Base-by-base conservation (phyloP, 163 green algal genomes). In the Scenedesmus sp. region DNA sequence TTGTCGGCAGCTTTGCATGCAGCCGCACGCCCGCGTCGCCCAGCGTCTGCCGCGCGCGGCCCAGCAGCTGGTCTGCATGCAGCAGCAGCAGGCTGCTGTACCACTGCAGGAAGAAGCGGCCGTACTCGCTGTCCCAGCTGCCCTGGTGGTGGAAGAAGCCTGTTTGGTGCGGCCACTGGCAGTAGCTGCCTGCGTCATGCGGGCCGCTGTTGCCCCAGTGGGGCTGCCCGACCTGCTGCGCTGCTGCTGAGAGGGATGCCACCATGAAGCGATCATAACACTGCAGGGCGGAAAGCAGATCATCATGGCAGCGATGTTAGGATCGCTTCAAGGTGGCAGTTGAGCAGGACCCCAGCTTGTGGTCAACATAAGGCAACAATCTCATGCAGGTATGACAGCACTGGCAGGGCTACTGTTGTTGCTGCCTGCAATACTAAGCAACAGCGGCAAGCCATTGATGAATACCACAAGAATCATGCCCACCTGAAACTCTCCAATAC, bases 181-280 rank as follows among this genome's bases (percentile, higher is more conserved):
- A 97, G 94, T 98, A 98, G 57, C 77, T 73, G 62, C 96, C 96
- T 18, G 95, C 95, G 92, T 98, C 96, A 93, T 98, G 96, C 8
- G 96, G 97, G 4, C 96, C 96, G n/a, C 94, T 93, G 15, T 92
- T 90, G 46, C 96, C 97, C 96, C 95, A 97, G 54, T 95, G 94
- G 10, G 95, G 93, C 93, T 96, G 93, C 9, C 90, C 92, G 10
- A 82, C 85, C 76, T 95, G 90, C 81, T 96, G 88, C 34, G 94
- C 93, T 60, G 92, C 93, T 76, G 94, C 94, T 67, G 94, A 92
- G 3, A 97, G 93, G 6, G 74, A 90, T 15, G 91, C 91, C 16
- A 96, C 91, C 96, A 97, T 96, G 92, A 96, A 97, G 52, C 89
- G 91, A 94, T 99, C 97, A 86, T 98, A 98, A 91, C 97, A 99